Evolutionary conservation across 1,139 yeast genomes (phyloP).

Genomic region (Wickerhamomyces sp.): DNA sequence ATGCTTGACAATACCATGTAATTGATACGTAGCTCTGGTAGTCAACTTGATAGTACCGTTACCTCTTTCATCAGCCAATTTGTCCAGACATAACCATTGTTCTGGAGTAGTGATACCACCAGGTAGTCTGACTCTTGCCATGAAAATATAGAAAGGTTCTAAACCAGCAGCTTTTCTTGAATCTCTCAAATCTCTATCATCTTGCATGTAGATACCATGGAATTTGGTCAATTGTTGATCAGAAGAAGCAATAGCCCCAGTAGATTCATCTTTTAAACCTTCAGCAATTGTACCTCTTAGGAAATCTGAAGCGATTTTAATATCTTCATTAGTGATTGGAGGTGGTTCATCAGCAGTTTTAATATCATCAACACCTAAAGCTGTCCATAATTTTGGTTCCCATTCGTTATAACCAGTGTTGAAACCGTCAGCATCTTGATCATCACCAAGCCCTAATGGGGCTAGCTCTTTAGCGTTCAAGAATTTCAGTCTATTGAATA

Average conservation of each 20-base stretch:
- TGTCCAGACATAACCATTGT: conserved; percentile 86
- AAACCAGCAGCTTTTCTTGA: conserved; percentile 86
- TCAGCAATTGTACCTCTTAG: conserved; percentile 92
- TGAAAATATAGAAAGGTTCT: conserved; percentile 93
- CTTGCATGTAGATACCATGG: conserved; percentile 99
- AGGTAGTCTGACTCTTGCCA: conserved; percentile 95
- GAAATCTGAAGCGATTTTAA: conserved; percentile 80
- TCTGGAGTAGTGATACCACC: conserved; percentile 87
- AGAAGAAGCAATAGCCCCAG: conserved; percentile 89
- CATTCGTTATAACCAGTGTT: conserved; percentile 84
- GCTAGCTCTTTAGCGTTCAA: conserved; percentile 71
- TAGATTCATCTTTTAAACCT: conserved; percentile 73
- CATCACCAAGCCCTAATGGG: conserved; percentile 88
- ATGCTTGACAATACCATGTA: conserved; percentile 92
- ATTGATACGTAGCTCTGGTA: conserved; percentile 95
- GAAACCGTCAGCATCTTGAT: conserved; percentile 95
- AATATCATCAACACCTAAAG: conserved; percentile 79
- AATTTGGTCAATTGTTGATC: conserved; percentile 95
- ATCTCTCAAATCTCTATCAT: conserved; percentile 94
- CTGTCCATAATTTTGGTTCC: conserved; percentile 84
- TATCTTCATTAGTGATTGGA: conserved; percentile 93
- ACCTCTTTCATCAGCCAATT: conserved; percentile 78
- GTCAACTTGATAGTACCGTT: conserved; percentile 93
- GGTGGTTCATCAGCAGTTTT: conserved; percentile 93
- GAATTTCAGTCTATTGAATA: conserved; percentile 55